These are phyloP conservation scores for Orbilia blumenaviensis DNA, from an alignment of 2,329 filamentous ascomycete species.

Conservation along the genomic window DNA sequence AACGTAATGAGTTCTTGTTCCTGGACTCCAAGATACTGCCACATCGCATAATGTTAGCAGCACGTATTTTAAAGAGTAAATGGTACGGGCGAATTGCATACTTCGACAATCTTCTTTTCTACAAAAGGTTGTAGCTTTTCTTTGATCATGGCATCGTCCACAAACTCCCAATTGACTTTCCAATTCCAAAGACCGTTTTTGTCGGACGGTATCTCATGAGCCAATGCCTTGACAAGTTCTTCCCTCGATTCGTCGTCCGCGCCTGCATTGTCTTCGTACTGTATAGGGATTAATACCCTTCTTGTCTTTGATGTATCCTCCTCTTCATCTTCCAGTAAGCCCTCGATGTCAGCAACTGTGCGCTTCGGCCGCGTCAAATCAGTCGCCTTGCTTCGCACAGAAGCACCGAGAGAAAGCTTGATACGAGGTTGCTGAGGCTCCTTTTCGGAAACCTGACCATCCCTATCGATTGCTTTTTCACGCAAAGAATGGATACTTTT, in stretches of 20 bases:
- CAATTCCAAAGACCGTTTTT: slow-evolving; percentile 90
- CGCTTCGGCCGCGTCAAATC: slow-evolving; percentile 68
- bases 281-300: slow-evolving; percentile 81
- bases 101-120: slow-evolving; percentile 95
- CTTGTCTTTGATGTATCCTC: slow-evolving; percentile 74
- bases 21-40: slow-evolving; percentile 85
- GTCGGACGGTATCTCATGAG: slow-evolving; percentile 87
- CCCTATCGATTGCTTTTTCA: slow-evolving; percentile 19
- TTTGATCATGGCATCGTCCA: slow-evolving; percentile 80
- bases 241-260: slow-evolving; percentile 84
- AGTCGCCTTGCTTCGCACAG: slow-evolving; percentile 76
- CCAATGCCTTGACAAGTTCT: slow-evolving; percentile 81
- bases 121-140: slow-evolving; percentile 94
- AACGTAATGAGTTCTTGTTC: slow-evolving; percentile 95
- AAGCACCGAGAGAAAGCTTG: slow-evolving; percentile 90
- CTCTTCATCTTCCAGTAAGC: slow-evolving; percentile 93
- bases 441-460: slow-evolving; percentile 23
- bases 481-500: background rate
- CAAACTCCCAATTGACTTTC: slow-evolving; percentile 89
- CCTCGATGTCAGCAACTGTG: slow-evolving; percentile 92
- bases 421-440: slow-evolving; percentile 64
- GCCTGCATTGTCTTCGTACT: slow-evolving; percentile 75
- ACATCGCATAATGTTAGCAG: background rate
- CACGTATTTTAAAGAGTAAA: background rate
- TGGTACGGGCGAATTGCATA: background rate